Percentiles rank a stretch among this genome's conserved stretches.
phyloP scores from a whole-genome alignment of 768 basidiomycete species.

The Termitomyces sp. region DNA sequence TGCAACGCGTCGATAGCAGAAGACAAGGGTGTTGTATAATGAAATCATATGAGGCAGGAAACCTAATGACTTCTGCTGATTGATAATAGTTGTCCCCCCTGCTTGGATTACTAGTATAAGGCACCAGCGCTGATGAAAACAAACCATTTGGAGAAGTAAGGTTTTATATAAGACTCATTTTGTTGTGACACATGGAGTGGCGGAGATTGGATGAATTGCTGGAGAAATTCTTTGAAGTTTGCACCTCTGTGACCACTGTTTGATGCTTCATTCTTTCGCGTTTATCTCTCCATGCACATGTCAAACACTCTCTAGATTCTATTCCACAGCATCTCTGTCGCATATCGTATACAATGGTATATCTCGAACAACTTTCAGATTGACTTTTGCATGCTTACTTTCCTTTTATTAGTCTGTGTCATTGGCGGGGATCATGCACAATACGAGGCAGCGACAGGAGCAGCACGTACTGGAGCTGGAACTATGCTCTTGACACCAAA shows the following conservation, averaged over 20 bases:
- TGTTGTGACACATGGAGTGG: no score
- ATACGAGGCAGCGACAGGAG: slow-evolving; percentile 84
- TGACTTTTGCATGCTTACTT: background rate
- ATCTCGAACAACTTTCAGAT: background rate
- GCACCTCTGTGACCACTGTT: background rate
- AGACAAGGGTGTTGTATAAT: background rate
- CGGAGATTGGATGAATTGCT: background rate
- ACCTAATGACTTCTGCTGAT: background rate
- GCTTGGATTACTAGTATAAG: background rate
- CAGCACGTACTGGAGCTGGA: slow-evolving; percentile 77
- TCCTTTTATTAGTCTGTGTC: slow-evolving; percentile 52
- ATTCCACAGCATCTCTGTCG: background rate
- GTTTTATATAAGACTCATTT: background rate
- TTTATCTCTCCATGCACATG: slow-evolving; percentile 8
- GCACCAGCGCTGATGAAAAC: background rate
- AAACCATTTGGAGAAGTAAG: background rate
- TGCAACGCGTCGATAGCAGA: background rate
- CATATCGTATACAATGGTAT: slow-evolving; percentile 12
- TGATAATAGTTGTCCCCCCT: background rate
- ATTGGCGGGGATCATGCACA: slow-evolving; percentile 94
- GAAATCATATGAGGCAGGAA: background rate
- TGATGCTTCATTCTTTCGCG: slow-evolving; percentile 8
- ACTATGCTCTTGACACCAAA: slow-evolving; percentile 81
- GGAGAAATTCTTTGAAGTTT: background rate
- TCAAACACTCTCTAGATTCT: slow-evolving; percentile 6